A percentile compares a stretch with the other conserved stretches of the same genome.
Conservation (phyloP, 2,329 filamentous ascomycete species). For the Verticillium zaregamsianum region DNA sequence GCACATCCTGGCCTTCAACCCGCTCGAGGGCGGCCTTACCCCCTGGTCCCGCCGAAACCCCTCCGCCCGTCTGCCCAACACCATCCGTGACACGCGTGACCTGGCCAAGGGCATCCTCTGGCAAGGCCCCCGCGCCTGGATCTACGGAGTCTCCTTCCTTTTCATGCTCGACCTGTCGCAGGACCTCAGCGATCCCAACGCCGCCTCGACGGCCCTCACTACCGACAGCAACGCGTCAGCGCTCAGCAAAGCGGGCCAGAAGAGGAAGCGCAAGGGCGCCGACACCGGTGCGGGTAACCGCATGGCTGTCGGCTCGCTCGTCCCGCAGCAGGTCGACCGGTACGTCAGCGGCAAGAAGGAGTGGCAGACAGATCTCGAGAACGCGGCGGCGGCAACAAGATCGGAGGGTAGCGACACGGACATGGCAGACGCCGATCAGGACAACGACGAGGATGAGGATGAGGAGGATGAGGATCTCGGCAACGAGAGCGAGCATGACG, state of each 20-base stretch:
- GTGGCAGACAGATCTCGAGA: constrained; percentile 22
- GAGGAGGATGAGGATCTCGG: constrained; percentile 33
- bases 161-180: constrained; percentile 85
- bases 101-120: constrained; percentile 80
- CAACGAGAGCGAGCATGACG: constrained; percentile 16
- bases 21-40: constrained; percentile 70
- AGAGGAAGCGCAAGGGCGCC: constrained; percentile 48
- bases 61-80: constrained; percentile 65
- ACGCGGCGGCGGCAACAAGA: constrained; percentile 18
- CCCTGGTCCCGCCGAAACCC: constrained; percentile 85
- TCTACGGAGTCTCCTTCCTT: constrained; percentile 82
- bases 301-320: constrained; percentile 42
- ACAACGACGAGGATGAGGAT: constrained; percentile 24
- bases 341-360: constrained; percentile 31
- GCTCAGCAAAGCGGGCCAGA: constrained; percentile 30
- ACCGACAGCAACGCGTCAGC: constrained; percentile 13
- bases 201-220: constrained; percentile 13
- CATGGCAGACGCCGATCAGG: constrained; percentile 27
- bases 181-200: constrained; percentile 51
- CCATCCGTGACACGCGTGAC: constrained; percentile 72
- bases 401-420: constrained; percentile 33
- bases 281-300: constrained; percentile 49
- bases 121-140: constrained; percentile 75
- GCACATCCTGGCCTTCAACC: constrained; percentile 74
- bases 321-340: constrained; percentile 33